A percentile compares a stretch with the other conserved stretches of the same genome.
phyloP scores from a whole-genome alignment of 2,329 filamentous ascomycete species.

The Fusarium sororula region DNA sequence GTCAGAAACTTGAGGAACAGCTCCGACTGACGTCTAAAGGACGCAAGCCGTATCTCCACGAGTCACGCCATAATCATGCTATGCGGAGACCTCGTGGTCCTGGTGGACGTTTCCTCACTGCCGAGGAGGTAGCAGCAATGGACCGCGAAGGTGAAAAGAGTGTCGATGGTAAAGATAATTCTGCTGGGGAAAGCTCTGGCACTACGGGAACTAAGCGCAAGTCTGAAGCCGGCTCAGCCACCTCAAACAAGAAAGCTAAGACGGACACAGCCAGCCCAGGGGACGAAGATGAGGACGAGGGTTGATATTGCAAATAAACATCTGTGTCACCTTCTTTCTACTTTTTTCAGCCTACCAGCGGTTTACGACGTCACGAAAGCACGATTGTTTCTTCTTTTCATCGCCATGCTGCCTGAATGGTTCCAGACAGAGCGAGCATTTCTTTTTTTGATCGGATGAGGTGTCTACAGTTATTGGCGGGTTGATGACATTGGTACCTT shows the following conservation, averaged over 20 bases:
- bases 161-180: constrained; percentile 46
- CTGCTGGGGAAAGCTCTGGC: constrained; percentile 37
- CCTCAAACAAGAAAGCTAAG: constrained; percentile 66
- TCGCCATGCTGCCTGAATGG: constrained; percentile 6
- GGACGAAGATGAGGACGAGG: constrained; percentile 56
- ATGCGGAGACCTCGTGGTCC: constrained; percentile 95
- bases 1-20: constrained; percentile 93
- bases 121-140: constrained; percentile 92
- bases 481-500: constrained; percentile 27
- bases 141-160: constrained; percentile 70
- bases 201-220: constrained; percentile 67
- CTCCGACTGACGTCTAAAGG: constrained; percentile 93
- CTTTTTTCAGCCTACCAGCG: constrained; percentile 42
- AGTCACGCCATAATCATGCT: constrained; percentile 96
- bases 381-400: constrained; percentile 40
- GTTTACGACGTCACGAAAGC: constrained; percentile 51
- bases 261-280: constrained; percentile 56
- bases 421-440: constrained; percentile 1
- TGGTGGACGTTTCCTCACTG: constrained; percentile 93
- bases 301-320: constrained; percentile 43
- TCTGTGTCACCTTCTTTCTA: constrained; percentile 36
- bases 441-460: constrained; percentile 14
- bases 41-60: constrained; percentile 95
- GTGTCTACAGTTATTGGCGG: constrained; percentile 18
- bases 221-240: constrained; percentile 59